Evolutionary conservation across 495 filamentous ascomycete genomes (phyloP).

Genomic region (Letharia columbiana): DNA sequence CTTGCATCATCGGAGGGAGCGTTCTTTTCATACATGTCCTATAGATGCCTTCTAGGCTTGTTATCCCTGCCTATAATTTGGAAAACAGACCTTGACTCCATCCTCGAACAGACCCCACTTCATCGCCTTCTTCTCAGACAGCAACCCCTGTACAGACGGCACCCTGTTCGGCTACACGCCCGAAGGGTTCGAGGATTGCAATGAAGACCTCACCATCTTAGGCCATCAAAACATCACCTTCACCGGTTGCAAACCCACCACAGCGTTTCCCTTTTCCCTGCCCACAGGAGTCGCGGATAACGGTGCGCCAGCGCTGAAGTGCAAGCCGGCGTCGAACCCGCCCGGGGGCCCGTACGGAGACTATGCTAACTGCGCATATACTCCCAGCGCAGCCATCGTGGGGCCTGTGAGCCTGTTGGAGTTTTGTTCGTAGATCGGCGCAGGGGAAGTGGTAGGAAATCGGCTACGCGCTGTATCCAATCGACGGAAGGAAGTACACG

Average conservation of each 20-base stretch:
- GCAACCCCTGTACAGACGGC: background rate
- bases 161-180: background rate
- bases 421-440: background rate
- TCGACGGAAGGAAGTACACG: background rate
- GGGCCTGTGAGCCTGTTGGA: background rate
- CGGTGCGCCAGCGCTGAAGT: background rate
- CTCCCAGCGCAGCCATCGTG: background rate
- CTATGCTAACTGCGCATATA: background rate
- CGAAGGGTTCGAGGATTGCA: background rate
- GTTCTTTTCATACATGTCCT: background rate
- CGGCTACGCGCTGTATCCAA: background rate
- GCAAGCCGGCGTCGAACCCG: background rate
- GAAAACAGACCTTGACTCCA: background rate
- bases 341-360: background rate
- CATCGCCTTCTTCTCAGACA: slow-evolving; percentile 2
- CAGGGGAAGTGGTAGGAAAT: background rate
- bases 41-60: background rate
- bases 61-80: background rate
- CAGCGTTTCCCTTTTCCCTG: background rate
- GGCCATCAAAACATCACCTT: background rate
- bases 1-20: background rate
- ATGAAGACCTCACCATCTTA: background rate
- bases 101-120: background rate
- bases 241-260: background rate
- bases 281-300: background rate